These are phyloP conservation scores for Eutrema salsugineum DNA, from an alignment of 441 rosid species.

Conservation along the genomic window DNA sequence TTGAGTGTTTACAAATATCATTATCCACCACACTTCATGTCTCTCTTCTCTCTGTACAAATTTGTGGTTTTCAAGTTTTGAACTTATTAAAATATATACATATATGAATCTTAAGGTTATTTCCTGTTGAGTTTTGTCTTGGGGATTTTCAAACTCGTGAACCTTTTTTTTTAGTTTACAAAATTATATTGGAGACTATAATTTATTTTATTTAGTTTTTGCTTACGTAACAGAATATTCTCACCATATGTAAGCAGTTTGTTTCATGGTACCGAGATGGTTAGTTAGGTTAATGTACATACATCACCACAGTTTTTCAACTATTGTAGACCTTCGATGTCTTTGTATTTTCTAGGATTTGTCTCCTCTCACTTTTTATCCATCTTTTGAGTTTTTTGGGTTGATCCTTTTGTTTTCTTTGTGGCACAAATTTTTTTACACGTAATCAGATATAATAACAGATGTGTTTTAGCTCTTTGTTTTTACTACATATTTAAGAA, in stretches of 20 bases:
- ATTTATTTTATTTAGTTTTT: neutral
- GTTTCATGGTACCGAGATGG: constrained; percentile 25
- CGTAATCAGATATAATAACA: neutral
- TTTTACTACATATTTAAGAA: neutral
- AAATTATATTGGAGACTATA: neutral
- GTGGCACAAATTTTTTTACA: neutral
- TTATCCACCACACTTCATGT: constrained; percentile 19
- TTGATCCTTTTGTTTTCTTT: constrained; percentile 22
- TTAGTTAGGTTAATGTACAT: constrained; percentile 20
- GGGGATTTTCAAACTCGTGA: constrained; percentile 29
- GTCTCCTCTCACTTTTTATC: neutral
- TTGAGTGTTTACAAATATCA: constrained; percentile 34
- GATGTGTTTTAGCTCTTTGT: no score
- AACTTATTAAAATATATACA: no score
- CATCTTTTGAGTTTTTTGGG: constrained; percentile 18
- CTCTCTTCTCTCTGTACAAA: constrained; percentile 1
- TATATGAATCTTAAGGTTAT: neutral
- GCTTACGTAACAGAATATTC: constrained; percentile 32
- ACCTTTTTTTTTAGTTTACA: neutral
- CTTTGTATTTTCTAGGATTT: constrained; percentile 14
- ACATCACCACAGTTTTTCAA: constrained; percentile 16
- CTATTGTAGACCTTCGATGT: constrained; percentile 27
- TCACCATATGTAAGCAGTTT: constrained; percentile 23
- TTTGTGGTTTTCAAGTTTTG: neutral
- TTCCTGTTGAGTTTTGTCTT: neutral